Percentiles rank a stretch among this genome's conserved stretches.
These are phyloP conservation scores for Rhizophora mangle DNA, from an alignment of 345 rosid genomes.

Conservation along the genomic window DNA sequence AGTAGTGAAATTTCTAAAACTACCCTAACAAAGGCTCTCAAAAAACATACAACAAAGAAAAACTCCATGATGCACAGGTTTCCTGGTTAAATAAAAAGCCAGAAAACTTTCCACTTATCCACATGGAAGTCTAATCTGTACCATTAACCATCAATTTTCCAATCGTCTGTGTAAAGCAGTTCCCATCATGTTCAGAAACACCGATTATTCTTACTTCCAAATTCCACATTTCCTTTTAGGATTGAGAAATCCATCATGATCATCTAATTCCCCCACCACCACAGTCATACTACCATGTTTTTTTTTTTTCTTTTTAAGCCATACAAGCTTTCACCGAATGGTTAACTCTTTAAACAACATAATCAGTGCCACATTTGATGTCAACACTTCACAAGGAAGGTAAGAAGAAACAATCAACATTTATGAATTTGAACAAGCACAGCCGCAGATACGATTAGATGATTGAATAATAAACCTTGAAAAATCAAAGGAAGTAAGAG, in stretches of 20 bases:
- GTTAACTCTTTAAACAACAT: too few relatives aligned
- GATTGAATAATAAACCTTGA: slow-evolving; percentile 35
- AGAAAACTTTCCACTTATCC: too few relatives aligned
- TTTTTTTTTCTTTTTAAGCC: too few relatives aligned
- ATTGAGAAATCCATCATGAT: too few relatives aligned
- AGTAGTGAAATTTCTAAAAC: not conserved
- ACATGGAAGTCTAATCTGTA: not conserved
- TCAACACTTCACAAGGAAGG: not conserved
- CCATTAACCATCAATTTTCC: not conserved
- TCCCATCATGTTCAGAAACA: too few relatives aligned
- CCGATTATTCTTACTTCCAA: too few relatives aligned
- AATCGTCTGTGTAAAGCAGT: too few relatives aligned
- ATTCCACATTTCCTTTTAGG: too few relatives aligned
- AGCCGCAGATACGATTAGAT: not conserved
- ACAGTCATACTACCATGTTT: too few relatives aligned
- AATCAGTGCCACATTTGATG: too few relatives aligned
- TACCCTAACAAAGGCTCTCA: not conserved
- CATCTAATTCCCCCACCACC: too few relatives aligned
- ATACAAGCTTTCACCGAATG: too few relatives aligned
- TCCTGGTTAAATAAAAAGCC: not conserved
- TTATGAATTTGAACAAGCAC: not conserved
- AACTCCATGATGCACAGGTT: not conserved
- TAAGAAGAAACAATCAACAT: not conserved
- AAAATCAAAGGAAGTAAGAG: slow-evolving; percentile 16
- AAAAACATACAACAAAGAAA: not conserved